Conservation (phyloP, 2,329 filamentous ascomycete species). For the Fusarium dimerum region DNA sequence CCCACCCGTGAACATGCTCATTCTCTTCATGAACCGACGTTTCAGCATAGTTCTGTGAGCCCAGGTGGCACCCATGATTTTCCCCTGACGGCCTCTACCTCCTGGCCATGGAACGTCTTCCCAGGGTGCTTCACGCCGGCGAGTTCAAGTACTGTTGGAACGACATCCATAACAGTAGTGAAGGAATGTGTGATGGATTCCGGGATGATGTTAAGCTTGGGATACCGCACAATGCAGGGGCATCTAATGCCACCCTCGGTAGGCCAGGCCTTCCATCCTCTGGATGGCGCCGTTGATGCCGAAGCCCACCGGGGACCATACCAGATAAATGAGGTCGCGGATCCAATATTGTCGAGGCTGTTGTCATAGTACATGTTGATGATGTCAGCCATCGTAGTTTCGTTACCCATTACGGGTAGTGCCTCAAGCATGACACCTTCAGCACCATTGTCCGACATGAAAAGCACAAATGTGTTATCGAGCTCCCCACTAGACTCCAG, state of each 20-base stretch:
- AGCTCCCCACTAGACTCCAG: slow-evolving; percentile 57
- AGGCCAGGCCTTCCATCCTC: slow-evolving; percentile 42
- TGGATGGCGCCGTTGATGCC: slow-evolving; percentile 39
- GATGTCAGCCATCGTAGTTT: neutral
- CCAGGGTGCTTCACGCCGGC: no score
- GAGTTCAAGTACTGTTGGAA: no score
- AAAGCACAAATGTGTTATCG: slow-evolving; percentile 65
- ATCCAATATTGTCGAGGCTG: slow-evolving; percentile 15
- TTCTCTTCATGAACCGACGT: no score
- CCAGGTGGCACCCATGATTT: no score
- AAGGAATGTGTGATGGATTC: no score
- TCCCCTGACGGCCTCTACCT: no score
- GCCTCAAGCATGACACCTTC: slow-evolving; percentile 51
- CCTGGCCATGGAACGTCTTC: no score
- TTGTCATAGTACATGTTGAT: slow-evolving; percentile 19
- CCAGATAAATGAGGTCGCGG: slow-evolving; percentile 18
- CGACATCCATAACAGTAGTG: no score
- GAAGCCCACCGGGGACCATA: slow-evolving; percentile 26
- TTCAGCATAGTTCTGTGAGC: no score
- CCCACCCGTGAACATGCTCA: no score
- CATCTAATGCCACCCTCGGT: slow-evolving; percentile 47
- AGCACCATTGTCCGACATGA: slow-evolving; percentile 64
- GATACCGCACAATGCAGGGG: no score
- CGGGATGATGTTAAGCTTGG: no score
- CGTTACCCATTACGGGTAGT: neutral